These are phyloP conservation scores for Phialophora chinensis DNA, from an alignment of 2,329 filamentous ascomycete genomes.

Conservation along the genomic window DNA sequence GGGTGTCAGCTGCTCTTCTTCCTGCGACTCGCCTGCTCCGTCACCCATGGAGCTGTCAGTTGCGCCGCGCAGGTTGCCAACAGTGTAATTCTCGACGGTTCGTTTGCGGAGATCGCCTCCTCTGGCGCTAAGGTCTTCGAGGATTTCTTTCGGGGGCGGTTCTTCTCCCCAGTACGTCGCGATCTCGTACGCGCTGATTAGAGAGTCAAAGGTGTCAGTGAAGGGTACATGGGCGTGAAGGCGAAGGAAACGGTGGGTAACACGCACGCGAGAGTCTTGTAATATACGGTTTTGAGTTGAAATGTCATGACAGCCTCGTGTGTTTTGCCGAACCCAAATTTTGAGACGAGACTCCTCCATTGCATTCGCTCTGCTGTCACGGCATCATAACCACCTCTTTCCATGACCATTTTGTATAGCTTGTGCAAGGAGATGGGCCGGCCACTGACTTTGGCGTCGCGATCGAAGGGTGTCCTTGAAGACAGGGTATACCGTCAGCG, in stretches of 20 bases:
- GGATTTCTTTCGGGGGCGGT: constrained; percentile 83
- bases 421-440: constrained; percentile 77
- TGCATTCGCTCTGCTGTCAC: constrained; percentile 82
- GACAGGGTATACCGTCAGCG: constrained; percentile 17
- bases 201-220: neutral
- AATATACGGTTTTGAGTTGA: constrained; percentile 84
- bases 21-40: constrained; percentile 47
- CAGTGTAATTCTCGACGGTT: constrained; percentile 75
- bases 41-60: constrained; percentile 25
- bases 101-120: constrained; percentile 79
- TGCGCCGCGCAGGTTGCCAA: constrained; percentile 48
- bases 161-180: constrained; percentile 76
- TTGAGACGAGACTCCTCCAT: constrained; percentile 79
- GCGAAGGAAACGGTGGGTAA: neutral
- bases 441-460: constrained; percentile 79
- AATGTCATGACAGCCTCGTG: constrained; percentile 86
- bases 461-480: constrained; percentile 71
- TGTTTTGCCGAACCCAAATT: constrained; percentile 74
- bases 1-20: constrained; percentile 57
- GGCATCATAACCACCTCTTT: constrained; percentile 83
- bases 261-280: constrained; percentile 76
- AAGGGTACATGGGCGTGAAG: neutral
- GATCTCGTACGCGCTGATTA: constrained; percentile 75
- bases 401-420: constrained; percentile 77
- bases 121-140: constrained; percentile 80